Percentiles rank a stretch among this genome's conserved stretches.
phyloP scores from a whole-genome alignment of 805 yeast species.

The Metschnikowia chrysomelidarum region DNA sequence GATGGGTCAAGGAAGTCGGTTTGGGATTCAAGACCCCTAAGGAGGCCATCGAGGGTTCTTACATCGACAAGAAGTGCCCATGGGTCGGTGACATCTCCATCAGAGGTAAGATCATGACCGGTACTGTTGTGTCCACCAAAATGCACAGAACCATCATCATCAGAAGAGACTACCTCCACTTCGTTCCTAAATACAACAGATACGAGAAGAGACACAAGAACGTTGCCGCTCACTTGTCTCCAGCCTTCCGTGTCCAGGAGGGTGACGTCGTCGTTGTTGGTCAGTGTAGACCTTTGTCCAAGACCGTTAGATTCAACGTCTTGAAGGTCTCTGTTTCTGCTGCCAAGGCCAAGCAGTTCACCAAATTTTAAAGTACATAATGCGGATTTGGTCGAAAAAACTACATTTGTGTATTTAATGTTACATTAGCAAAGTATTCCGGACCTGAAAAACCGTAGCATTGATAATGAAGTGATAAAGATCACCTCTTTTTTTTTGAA shows the following conservation, averaged over 20 bases:
- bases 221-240: slow-evolving; percentile 99
- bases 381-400: slow-evolving; percentile 2
- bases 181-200: slow-evolving; percentile 99
- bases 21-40: slow-evolving; percentile 99
- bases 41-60: slow-evolving; percentile 96
- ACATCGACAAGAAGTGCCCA: slow-evolving; percentile 99
- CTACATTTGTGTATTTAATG: slow-evolving; percentile 18
- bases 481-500: too few species aligned
- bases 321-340: slow-evolving; percentile 86
- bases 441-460: too few species aligned
- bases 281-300: slow-evolving; percentile 99
- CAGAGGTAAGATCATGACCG: slow-evolving; percentile 99
- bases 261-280: slow-evolving; percentile 99
- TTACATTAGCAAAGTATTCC: slow-evolving; percentile 18
- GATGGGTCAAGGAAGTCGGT: slow-evolving; percentile 99
- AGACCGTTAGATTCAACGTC: slow-evolving; percentile 99
- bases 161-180: slow-evolving; percentile 99
- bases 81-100: slow-evolving; percentile 95
- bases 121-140: slow-evolving; percentile 99
- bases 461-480: too few species aligned
- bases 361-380: slow-evolving; percentile 74
- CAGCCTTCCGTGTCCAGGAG: slow-evolving; percentile 99
- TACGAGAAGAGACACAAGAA: slow-evolving; percentile 99
- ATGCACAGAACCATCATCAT: slow-evolving; percentile 99
- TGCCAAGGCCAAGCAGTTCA: slow-evolving; percentile 90